Evolutionary conservation across 2,329 filamentous ascomycete genomes (phyloP).

Genomic region (Phyllosticta citribraziliensis): DNA sequence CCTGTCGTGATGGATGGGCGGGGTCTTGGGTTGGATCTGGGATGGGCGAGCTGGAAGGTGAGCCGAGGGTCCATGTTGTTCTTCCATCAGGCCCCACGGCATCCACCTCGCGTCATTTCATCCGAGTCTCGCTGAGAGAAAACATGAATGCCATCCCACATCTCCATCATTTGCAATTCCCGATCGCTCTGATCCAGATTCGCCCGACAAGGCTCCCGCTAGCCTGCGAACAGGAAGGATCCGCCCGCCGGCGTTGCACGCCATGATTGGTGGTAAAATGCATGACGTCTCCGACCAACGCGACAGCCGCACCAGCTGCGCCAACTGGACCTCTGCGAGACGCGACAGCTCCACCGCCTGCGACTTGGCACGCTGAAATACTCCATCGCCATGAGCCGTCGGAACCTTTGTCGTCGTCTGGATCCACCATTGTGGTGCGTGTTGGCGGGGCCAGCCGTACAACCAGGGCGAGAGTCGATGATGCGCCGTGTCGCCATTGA

Average conservation of each 20-base stretch:
- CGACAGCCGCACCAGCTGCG: slow-evolving; percentile 4
- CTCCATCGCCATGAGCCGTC: not conserved
- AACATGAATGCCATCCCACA: not conserved
- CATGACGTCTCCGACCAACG: slow-evolving; percentile 2
- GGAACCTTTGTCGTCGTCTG: not conserved
- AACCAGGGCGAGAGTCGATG: not conserved
- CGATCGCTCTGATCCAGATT: not conserved
- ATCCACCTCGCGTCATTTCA: not conserved
- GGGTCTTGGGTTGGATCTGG: not conserved
- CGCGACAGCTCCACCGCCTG: not conserved
- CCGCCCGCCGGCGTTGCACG: not conserved
- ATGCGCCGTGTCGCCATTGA: slow-evolving; percentile 1
- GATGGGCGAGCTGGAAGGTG: slow-evolving; percentile 2
- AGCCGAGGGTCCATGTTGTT: not conserved
- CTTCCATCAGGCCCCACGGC: not conserved
- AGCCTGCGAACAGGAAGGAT: not conserved
- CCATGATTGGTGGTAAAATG: slow-evolving; percentile 9
- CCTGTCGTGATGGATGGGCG: not conserved
- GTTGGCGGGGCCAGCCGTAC: not conserved
- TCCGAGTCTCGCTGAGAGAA: not conserved
- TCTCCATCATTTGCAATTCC: not conserved
- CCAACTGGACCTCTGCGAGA: not conserved
- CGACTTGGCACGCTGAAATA: not conserved
- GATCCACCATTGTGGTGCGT: not conserved
- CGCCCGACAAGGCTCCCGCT: not conserved